These are phyloP conservation scores for Houttuynia cordata DNA, from an alignment of 164 flowering plant genomes.

Conservation along the genomic window DNA sequence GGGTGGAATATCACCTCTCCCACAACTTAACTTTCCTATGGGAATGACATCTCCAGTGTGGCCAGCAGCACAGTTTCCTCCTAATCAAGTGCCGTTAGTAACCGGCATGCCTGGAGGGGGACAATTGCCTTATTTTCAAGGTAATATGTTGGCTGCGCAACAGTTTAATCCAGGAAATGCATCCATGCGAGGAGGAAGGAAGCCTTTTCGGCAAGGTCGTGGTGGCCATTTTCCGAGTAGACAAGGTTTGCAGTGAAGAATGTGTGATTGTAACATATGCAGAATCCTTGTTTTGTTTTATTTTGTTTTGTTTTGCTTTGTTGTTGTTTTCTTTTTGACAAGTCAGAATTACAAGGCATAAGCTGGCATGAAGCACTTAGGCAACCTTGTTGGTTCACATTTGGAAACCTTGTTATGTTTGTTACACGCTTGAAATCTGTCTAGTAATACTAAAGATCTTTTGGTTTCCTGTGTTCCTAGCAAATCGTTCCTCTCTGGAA, in stretches of 20 bases:
- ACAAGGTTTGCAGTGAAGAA: constrained; percentile 8
- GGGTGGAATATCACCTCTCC: constrained; percentile 16
- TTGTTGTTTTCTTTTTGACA: too few relatives aligned
- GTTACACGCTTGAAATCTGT: too few relatives aligned
- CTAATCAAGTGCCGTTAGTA: constrained; percentile 15
- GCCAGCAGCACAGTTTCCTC: constrained; percentile 26
- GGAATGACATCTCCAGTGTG: constrained; percentile 22
- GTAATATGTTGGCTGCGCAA: constrained; percentile 6
- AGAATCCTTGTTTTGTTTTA: too few relatives aligned
- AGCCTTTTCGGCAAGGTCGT: constrained; percentile 4
- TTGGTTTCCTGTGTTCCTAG: too few relatives aligned
- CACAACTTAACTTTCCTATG: constrained; percentile 20
- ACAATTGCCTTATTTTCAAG: constrained; percentile 5
- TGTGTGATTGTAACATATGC: too few relatives aligned
- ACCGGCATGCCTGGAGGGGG: constrained; percentile 18
- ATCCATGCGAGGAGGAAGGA: constrained; percentile 14
- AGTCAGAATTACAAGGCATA: too few relatives aligned
- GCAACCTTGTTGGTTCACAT: too few relatives aligned
- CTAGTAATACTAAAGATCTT: too few relatives aligned
- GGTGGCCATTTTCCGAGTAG: constrained; percentile 11
- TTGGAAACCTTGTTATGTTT: too few relatives aligned
- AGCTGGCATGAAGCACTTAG: too few relatives aligned
- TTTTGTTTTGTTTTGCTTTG: too few relatives aligned
- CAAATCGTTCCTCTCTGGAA: too few relatives aligned
- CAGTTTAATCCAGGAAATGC: constrained; percentile 8